Percentiles rank a stretch among this genome's conserved stretches.
Conservation (phyloP, 1,284 basidiomycete species). For the Pyrrhoderma noxium region DNA sequence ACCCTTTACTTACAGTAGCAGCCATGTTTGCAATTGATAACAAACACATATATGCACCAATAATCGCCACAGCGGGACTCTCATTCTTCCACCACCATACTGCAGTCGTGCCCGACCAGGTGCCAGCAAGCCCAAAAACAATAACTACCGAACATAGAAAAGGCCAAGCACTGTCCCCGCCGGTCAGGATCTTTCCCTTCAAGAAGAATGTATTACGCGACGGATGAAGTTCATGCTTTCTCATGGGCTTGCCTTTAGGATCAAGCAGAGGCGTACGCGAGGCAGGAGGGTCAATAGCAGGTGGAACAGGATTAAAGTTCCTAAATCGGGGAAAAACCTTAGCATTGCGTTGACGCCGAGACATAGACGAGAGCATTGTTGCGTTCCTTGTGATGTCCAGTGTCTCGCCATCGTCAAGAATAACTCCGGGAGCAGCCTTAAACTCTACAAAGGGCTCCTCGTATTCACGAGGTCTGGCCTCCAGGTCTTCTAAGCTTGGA, state of each 20-base stretch:
- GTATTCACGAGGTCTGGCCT: conserved; percentile 1
- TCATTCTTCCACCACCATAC: conserved; percentile 81
- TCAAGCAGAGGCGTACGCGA: conserved; percentile 10
- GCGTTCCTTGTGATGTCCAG: conserved; percentile 10
- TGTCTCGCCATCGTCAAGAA: conserved; percentile 15
- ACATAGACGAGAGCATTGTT: background rate
- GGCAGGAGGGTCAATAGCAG: conserved; percentile 1
- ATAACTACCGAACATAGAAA: conserved; percentile 61
- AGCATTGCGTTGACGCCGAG: conserved; percentile 6
- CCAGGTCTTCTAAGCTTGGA: conserved; percentile 9
- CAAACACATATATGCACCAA: conserved; percentile 71
- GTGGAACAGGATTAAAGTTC: conserved; percentile 12
- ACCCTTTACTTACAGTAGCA: conserved; percentile 48
- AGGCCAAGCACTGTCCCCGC: conserved; percentile 79
- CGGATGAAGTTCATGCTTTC: conserved; percentile 56
- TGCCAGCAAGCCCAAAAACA: conserved; percentile 58
- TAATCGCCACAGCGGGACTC: conserved; percentile 65
- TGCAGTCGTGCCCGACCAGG: conserved; percentile 81
- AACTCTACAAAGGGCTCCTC: conserved; percentile 14
- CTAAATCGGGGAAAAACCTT: conserved; percentile 2
- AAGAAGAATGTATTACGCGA: conserved; percentile 74
- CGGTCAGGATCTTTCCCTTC: conserved; percentile 64
- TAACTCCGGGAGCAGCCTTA: conserved; percentile 3
- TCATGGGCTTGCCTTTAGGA: conserved; percentile 33
- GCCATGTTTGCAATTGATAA: conserved; percentile 73